phyloP scores from a whole-genome alignment of 148 eudicot species.

The Diospyros kaki region DNA sequence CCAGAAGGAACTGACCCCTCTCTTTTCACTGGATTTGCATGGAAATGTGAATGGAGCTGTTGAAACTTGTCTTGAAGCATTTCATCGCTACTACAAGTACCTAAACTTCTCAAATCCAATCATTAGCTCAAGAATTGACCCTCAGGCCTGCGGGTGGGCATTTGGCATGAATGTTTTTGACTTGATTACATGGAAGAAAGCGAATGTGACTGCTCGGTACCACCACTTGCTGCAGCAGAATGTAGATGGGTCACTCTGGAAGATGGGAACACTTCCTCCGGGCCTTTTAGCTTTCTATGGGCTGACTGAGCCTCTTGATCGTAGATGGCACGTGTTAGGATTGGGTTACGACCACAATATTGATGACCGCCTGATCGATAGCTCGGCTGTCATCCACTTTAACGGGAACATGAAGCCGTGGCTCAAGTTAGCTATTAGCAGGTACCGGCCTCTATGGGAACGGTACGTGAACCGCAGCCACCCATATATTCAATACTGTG shows the following conservation, averaged over 20 bases:
- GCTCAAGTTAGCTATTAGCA: conserved; percentile 56
- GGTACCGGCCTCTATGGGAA: conserved; percentile 64
- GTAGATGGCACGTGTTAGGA: conserved; percentile 86
- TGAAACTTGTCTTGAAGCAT: conserved; percentile 80
- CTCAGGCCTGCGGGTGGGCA: conserved; percentile 90
- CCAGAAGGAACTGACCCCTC: conserved; percentile 66
- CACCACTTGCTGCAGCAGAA: conserved; percentile 70
- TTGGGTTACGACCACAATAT: conserved; percentile 64
- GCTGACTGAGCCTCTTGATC: conserved; percentile 74
- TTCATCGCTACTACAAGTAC: conserved; percentile 67
- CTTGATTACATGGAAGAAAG: conserved; percentile 69
- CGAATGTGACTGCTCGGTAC: conserved; percentile 55
- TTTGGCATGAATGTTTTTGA: conserved; percentile 78
- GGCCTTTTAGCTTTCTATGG: conserved; percentile 77
- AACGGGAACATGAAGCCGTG: conserved; percentile 88
- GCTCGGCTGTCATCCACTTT: conserved; percentile 72
- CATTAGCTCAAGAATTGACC: conserved; percentile 71
- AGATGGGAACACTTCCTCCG: conserved; percentile 74
- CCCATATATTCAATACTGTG: conserved; percentile 53
- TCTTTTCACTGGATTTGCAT: conserved; percentile 68
- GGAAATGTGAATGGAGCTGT: conserved; percentile 86
- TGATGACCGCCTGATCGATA: conserved; percentile 68
- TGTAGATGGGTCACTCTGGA: conserved; percentile 52
- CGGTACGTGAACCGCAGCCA: conserved; percentile 50
- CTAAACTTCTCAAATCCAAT: conserved; percentile 68